Percentiles rank a stretch among this genome's conserved stretches.
Conservation (phyloP, 305 asterid genomes). For the Fraxinus paxiana region DNA sequence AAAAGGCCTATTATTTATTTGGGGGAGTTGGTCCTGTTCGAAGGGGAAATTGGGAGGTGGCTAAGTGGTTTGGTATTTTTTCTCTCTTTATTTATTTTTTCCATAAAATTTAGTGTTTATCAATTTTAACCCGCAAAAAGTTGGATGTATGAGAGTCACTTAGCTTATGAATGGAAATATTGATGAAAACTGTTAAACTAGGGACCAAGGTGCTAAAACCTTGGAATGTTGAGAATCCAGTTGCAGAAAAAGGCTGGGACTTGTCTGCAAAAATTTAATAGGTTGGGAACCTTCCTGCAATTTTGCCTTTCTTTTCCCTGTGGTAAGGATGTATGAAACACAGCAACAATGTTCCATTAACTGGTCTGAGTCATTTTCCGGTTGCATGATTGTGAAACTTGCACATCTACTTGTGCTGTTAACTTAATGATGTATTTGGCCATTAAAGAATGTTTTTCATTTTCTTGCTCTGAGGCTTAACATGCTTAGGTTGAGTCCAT, state of each 20-base stretch:
- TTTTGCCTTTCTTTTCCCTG: background rate
- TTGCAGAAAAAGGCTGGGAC: background rate
- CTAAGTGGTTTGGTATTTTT: background rate
- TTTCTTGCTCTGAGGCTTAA: background rate
- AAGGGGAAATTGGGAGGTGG: background rate
- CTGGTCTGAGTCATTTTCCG: background rate
- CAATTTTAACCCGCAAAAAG: background rate
- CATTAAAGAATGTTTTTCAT: background rate
- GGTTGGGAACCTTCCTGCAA: background rate
- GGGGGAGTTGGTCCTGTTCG: background rate
- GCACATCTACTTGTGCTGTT: background rate
- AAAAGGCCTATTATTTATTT: too few species aligned
- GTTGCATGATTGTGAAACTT: background rate
- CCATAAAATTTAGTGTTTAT: background rate
- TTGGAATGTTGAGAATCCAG: background rate
- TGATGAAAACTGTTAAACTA: background rate
- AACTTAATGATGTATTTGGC: background rate
- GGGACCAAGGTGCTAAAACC: background rate
- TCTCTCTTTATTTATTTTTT: background rate
- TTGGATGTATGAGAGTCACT: background rate
- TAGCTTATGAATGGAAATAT: background rate
- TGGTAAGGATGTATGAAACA: background rate
- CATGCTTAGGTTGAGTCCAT: background rate
- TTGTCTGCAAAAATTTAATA: background rate
- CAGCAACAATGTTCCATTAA: background rate